Base-by-base conservation (phyloP, 305 asterid genomes). In the Rubia occidens region DNA sequence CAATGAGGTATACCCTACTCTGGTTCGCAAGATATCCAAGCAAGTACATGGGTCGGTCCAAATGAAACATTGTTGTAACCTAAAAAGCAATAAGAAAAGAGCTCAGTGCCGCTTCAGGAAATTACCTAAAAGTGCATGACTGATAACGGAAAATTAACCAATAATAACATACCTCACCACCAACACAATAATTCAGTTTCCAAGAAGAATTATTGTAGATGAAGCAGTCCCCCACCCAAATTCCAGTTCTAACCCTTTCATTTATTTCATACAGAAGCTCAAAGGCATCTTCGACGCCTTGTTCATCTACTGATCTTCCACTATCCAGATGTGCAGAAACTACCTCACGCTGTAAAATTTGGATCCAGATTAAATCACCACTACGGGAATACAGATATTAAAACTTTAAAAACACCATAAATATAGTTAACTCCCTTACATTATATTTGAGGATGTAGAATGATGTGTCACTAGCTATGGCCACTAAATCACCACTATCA, bases 151-250 rank as follows among this genome's bases (percentile, higher is more conserved):
- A 37, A 2, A 35, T 35, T 35, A 24, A 42, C 2, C 58, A 17
- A 51, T 51, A 51, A 14, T 55, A 10, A 11, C 69, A 66, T 78
- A 95, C 99, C 97, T 95, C 99, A 68, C 98, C 99, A 68, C 99
- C 99, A 2, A 95, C 98, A 26, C 99, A 95, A 76, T 95, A 95
- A 78, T 95, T 95, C 62, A 95, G 96, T 75, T 93, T 91, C 98
- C 95, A 95, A 53, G 99, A 88, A 67, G 99, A 83, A 77, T 91
- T 95, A 71, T 76, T 95, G 86, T 95, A 95, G 77, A 95, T 95
- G 78, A 95, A 95, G 79, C 99, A 95, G 79, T 95, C 99, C 70
- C 99, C 99, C 59, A 95, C 96, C 99, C 99, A 95, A 64, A 91
- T 56, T 74, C 98, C 99, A 79, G 99, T 91, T 74, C 97, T 84